phyloP scores from a whole-genome alignment of 148 eudicot species.

The Camellia sinensis region DNA sequence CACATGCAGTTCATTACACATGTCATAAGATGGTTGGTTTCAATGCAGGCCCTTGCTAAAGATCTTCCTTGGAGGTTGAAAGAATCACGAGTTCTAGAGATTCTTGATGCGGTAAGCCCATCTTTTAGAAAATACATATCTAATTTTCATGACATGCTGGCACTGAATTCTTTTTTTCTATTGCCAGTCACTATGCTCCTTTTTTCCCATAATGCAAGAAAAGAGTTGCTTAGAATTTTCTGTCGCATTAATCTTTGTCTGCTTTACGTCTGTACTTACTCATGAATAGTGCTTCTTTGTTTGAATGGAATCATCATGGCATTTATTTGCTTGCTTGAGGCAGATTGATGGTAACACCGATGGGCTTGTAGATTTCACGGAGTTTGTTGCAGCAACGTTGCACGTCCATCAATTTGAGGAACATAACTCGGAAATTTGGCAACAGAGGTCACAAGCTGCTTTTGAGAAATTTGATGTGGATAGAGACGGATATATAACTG shows the following conservation, averaged over 20 bases:
- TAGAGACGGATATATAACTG: slow-evolving; percentile 83
- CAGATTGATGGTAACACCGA: slow-evolving; percentile 97
- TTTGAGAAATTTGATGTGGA: slow-evolving; percentile 93
- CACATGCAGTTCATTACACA: not conserved
- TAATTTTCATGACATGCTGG: not conserved
- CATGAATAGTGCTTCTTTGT: not conserved
- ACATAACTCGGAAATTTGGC: slow-evolving; percentile 82
- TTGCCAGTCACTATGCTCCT: not conserved
- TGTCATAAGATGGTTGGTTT: slow-evolving; percentile 1
- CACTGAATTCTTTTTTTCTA: not conserved
- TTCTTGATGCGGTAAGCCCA: slow-evolving; percentile 75
- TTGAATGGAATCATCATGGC: not conserved
- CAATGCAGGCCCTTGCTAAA: slow-evolving; percentile 76
- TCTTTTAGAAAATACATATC: slow-evolving; percentile 15
- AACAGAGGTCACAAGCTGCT: slow-evolving; percentile 75
- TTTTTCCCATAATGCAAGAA: not conserved
- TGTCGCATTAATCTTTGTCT: not conserved
- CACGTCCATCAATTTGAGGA: slow-evolving; percentile 92
- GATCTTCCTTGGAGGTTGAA: slow-evolving; percentile 92
- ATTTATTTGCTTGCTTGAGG: slow-evolving; percentile 18
- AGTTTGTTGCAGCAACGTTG: slow-evolving; percentile 90
- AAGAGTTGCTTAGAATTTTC: not conserved
- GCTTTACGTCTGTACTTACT: not conserved
- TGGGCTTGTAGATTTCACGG: slow-evolving; percentile 84
- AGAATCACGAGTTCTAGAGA: slow-evolving; percentile 76